A percentile compares a stretch with the other conserved stretches of the same genome.
These are phyloP conservation scores for Monosporascus cannonballus DNA, from an alignment of 2,329 filamentous ascomycete species.

Conservation along the genomic window DNA sequence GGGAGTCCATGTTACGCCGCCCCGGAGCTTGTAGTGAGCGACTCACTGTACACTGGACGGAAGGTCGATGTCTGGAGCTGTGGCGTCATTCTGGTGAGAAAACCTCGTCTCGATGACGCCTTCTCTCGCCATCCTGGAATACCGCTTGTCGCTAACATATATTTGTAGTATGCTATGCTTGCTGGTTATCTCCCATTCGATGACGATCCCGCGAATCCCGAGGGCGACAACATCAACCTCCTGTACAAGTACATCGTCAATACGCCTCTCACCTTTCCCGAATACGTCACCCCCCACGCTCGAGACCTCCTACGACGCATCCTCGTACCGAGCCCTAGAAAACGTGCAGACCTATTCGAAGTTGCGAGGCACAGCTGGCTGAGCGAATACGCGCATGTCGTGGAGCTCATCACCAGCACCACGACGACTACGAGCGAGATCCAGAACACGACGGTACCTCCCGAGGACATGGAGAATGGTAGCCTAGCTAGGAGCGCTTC, in stretches of 20 bases:
- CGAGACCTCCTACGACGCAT: conserved; percentile 89
- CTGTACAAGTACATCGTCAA: conserved; percentile 99
- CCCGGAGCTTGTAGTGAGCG: conserved; percentile 93
- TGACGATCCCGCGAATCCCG: conserved; percentile 94
- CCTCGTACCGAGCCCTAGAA: conserved; percentile 88
- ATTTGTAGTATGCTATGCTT: conserved; percentile 89
- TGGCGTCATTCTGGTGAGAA: conserved; percentile 87
- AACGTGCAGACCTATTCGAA: conserved; percentile 93
- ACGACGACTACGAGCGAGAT: conserved; percentile 84
- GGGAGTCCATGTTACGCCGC: conserved; percentile 97
- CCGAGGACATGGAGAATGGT: conserved; percentile 52
- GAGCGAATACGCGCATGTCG: conserved; percentile 92
- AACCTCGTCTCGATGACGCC: conserved; percentile 11
- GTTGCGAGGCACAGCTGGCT: conserved; percentile 97
- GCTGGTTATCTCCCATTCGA: conserved; percentile 97
- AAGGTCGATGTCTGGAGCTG: conserved; percentile 99
- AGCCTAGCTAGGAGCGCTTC: conserved; percentile 80
- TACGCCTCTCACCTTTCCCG: conserved; percentile 92
- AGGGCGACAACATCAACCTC: conserved; percentile 98
- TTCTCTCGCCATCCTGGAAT: not conserved
- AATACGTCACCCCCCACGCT: conserved; percentile 97
- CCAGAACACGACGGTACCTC: conserved; percentile 66
- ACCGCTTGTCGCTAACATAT: conserved; percentile 14
- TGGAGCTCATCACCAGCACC: conserved; percentile 94
- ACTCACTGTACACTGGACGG: conserved; percentile 91